Percentiles rank a stretch among this genome's conserved stretches.
Evolutionary conservation across 2,329 filamentous ascomycete genomes (phyloP).

Genomic region (Akanthomyces dipterigenus): DNA sequence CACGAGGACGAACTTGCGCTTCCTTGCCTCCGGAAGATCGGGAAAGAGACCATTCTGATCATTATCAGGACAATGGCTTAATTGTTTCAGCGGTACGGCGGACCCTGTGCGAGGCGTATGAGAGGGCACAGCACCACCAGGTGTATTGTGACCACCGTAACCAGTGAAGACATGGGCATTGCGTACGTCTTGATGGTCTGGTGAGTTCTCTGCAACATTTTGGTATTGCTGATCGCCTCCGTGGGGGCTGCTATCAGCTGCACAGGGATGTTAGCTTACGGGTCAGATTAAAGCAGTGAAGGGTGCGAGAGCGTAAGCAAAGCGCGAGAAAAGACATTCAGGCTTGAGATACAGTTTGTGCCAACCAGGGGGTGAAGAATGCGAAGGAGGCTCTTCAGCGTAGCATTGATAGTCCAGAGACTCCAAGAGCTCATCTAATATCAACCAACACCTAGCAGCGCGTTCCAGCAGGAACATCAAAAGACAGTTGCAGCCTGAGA

Average conservation of each 20-base stretch:
- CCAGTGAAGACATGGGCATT: slow-evolving; percentile 68
- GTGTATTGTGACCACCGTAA: slow-evolving; percentile 53
- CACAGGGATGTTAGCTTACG: slow-evolving; percentile 1
- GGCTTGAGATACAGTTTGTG: neutral
- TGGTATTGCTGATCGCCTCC: neutral
- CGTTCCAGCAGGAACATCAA: slow-evolving; percentile 27
- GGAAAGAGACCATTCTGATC: slow-evolving; percentile 64
- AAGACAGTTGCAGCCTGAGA: slow-evolving; percentile 34
- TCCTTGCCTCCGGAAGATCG: slow-evolving; percentile 81
- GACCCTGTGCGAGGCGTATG: slow-evolving; percentile 34
- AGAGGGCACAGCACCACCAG: slow-evolving; percentile 57
- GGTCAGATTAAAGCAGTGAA: neutral
- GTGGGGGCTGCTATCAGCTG: neutral
- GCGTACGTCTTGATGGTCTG: slow-evolving; percentile 49
- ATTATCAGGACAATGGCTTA: slow-evolving; percentile 24
- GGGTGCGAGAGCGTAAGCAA: neutral
- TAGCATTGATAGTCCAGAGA: slow-evolving; percentile 11
- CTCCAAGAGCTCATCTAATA: slow-evolving; percentile 10
- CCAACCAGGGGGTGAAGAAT: neutral
- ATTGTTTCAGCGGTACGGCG: slow-evolving; percentile 41
- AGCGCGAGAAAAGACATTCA: neutral
- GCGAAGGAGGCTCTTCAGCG: neutral
- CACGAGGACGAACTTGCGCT: slow-evolving; percentile 93
- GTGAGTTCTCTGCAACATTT: neutral
- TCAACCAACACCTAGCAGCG: slow-evolving; percentile 11